Base-by-base conservation (phyloP, 306 rosid species). In the Ceratonia siliqua region DNA sequence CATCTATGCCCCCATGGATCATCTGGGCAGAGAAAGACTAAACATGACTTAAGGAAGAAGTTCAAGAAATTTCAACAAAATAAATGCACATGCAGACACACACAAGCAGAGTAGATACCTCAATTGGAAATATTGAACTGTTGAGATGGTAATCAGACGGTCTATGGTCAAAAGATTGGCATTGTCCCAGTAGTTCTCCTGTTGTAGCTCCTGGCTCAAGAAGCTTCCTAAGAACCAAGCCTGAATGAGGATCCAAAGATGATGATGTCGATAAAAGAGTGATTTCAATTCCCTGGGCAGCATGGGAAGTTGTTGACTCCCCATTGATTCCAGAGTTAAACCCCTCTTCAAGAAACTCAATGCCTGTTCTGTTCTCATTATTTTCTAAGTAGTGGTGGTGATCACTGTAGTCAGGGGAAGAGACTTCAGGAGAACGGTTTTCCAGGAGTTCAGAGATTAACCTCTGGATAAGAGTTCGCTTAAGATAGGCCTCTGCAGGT, bases 401-500 rank as follows among this genome's bases (percentile, higher is more conserved):
- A 3, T 77, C 87, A 74, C 81, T 77, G 59, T 75, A 70, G 43
- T 82, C 82, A 62, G 85, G 74, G 41, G 84, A 58, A 38, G 85
- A 76, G 57, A 52, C 75, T 74, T 83, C 85, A 35, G 30, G 72
- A 58, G 70, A 77, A 43, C 66, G 69, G 70, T 72, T 79, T 79
- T 80, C 77, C 78, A 86, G 79, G 25, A 86, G 87, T 67, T 83
- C 82, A 72, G 73, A 86, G 59, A 92, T 86, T 77, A 89, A 73
- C 56, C 73, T 85, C 79, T 88, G 93, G 56, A 92, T 88, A 71
- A 83, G 63, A 71, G 90, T 68, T 30, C 97, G 90, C 88, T 92
- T 92, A 67, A 85, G 87, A 42, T 83, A 92, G 55, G 93, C 90
- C 89, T 92, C 96, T 2, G 79, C 68, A 15, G 96, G 93, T 35